Base-by-base conservation (phyloP, 2,329 filamentous ascomycete species). In the Fusarium paranaense region DNA sequence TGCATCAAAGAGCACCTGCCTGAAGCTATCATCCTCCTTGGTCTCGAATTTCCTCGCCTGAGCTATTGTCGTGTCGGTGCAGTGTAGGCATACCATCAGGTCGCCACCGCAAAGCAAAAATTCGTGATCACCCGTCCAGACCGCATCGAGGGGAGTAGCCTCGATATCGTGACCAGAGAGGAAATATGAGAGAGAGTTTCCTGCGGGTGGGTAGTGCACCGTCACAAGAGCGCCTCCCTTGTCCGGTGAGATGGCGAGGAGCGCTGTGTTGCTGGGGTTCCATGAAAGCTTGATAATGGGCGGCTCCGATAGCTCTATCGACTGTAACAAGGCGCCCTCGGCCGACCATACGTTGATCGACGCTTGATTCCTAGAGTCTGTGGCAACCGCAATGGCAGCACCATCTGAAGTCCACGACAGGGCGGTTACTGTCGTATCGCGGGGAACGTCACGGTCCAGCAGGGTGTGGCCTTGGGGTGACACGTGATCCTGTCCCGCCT, bases 381-480 rank as follows among this genome's bases (percentile, higher is more conserved):
- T 89, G 32, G 90, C 89, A 11, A 92, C 80, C 9, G 90, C 90
- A 74, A 92, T 87, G 35, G 85, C 82, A 3, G 83, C 82, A 30
- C 90, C 90, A 72, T 89, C 86, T 40, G 84, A 86, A 35, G 89
- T 89, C 90, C 90, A 92, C 54, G 90, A 86, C 79, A 92, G 84
- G 58, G 89, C 88, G 16, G 88, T 90, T 33, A 90, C 87, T 1
- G 86, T 89, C 2, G 89, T 86, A 66, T 85, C 84, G 57, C 82
- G 81, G n/a, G 87, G 85, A 22, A 86, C 83, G 54, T 88, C 87
- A 38, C 89, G 86, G 70, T 90, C 87, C 56, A 90, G 81, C 60
- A 92, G 83, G 71, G 81, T 77, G 56, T 80, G 81, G 47, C 79
- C 80, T 66, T 76, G 73, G 42, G 79, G 81, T 70, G 82, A 81